Conservation (phyloP, 176 grass and related monocot species). For the Canna indica region DNA sequence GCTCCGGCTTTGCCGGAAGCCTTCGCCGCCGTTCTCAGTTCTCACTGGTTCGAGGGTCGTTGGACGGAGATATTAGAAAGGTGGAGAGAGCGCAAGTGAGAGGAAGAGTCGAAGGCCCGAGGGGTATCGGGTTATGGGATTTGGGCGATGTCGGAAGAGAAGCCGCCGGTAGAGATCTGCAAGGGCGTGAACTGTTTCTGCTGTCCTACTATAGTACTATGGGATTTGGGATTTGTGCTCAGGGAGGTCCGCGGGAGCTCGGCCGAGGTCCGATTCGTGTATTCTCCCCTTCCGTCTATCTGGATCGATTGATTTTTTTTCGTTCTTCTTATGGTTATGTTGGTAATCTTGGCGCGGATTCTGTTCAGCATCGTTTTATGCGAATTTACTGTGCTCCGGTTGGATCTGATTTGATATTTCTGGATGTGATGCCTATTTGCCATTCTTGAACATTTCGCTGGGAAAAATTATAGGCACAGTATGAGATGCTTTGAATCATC, state of each 20-base stretch:
- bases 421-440: no score
- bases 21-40: neutral
- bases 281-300: neutral
- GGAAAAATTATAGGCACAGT: no score
- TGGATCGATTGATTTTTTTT: neutral
- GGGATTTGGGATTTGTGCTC: constrained; percentile 71
- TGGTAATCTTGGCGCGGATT: neutral
- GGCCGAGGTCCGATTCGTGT: constrained; percentile 40
- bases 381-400: neutral
- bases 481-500: no score
- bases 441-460: no score
- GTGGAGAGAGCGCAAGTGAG: neutral
- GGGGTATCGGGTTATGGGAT: neutral
- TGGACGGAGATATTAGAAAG: neutral
- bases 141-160: constrained; percentile 5
- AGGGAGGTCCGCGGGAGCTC: constrained; percentile 46
- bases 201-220: no score
- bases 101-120: neutral
- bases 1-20: neutral
- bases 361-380: neutral
- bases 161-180: constrained; percentile 28
- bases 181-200: constrained; percentile 68
- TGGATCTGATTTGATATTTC: neutral
- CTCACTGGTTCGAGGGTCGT: neutral
- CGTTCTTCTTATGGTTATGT: neutral